Evolutionary conservation across 768 basidiomycete species (phyloP).

Genomic region (Ramaria rubella): DNA sequence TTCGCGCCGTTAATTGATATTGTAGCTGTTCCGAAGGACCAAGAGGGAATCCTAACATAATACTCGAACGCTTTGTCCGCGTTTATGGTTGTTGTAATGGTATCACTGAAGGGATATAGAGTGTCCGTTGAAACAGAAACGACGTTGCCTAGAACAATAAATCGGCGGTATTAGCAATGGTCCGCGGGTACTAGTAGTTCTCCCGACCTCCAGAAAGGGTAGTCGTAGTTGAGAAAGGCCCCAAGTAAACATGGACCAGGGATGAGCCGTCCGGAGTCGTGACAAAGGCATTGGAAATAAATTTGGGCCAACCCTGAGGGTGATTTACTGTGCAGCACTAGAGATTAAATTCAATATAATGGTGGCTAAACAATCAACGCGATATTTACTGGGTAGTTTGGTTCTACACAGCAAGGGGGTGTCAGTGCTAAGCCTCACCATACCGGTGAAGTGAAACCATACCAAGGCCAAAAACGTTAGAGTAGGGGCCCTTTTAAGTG

Average conservation of each 20-base stretch:
- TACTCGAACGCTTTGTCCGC: constrained; percentile 40
- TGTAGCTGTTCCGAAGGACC: constrained; percentile 38
- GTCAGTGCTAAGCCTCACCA: not conserved
- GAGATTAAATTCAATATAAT: not conserved
- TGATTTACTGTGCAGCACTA: constrained; percentile 49
- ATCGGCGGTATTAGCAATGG: not conserved
- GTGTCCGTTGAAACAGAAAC: constrained; percentile 42
- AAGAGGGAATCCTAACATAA: constrained; percentile 44
- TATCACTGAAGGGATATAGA: constrained; percentile 46
- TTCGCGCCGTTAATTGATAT: constrained; percentile 33
- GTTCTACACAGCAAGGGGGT: constrained; percentile 20
- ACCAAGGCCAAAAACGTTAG: constrained; percentile 41
- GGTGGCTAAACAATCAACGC: not conserved
- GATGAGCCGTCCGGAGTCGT: constrained; percentile 39
- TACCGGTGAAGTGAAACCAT: not conserved
- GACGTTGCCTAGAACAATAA: constrained; percentile 28
- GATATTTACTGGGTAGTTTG: constrained; percentile 39
- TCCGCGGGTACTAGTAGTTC: not conserved
- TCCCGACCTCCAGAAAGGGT: constrained; percentile 33
- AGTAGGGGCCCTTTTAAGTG: constrained; percentile 31
- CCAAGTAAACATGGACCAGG: constrained; percentile 43
- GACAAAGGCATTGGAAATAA: constrained; percentile 46
- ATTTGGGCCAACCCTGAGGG: constrained; percentile 51
- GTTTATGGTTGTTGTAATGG: constrained; percentile 38
- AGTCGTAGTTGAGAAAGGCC: constrained; percentile 38